phyloP scores from a whole-genome alignment of 2,329 filamentous ascomycete species.

The Paraphoma sp. region DNA sequence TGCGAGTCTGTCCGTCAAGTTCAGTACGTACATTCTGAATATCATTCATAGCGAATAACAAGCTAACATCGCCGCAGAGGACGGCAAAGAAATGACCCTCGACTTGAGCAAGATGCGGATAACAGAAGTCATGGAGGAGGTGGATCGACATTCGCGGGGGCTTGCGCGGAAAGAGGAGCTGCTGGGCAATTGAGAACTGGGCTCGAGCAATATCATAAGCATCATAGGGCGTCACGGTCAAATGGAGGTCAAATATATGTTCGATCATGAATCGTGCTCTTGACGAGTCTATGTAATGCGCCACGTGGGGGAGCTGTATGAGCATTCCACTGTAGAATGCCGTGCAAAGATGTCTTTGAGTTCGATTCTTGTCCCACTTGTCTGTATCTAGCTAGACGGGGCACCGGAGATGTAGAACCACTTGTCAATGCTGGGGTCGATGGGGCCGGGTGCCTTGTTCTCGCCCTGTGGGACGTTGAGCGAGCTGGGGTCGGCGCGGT shows the following conservation, averaged over 20 bases:
- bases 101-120: conserved; percentile 83
- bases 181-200: conserved; percentile 49
- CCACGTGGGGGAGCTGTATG: conserved; percentile 7
- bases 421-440: conserved; percentile 98
- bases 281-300: conserved; percentile 25
- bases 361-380: too few relatives aligned
- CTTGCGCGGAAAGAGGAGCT: conserved; percentile 86
- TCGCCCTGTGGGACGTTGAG: conserved; percentile 80
- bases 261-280: conserved; percentile 15
- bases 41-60: neutral
- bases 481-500: conserved; percentile 72
- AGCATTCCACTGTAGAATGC: neutral
- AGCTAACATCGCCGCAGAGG: conserved; percentile 64
- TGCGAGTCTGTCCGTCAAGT: conserved; percentile 77
- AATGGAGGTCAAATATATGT: conserved; percentile 8
- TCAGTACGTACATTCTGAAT: conserved; percentile 66
- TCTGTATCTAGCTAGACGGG: conserved; percentile 59
- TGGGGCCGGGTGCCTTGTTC: conserved; percentile 83
- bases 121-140: conserved; percentile 84
- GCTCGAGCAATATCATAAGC: conserved; percentile 23
- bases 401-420: conserved; percentile 99
- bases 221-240: conserved; percentile 36
- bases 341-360: neutral
- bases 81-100: conserved; percentile 87
- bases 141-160: conserved; percentile 85